phyloP scores from a whole-genome alignment of 2,329 filamentous ascomycete genomes.

The Sphaerostilbella broomeana region DNA sequence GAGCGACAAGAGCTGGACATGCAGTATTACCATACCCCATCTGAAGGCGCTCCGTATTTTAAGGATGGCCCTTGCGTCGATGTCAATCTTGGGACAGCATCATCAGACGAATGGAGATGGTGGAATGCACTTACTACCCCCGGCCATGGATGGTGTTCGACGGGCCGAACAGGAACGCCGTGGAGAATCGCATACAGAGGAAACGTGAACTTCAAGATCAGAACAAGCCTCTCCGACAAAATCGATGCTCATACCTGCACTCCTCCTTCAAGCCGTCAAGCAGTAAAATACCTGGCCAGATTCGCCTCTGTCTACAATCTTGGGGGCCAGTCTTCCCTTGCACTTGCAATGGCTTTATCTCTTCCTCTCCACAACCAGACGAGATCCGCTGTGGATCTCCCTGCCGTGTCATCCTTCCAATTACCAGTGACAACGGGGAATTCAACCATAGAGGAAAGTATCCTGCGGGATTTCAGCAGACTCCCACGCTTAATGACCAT shows the following conservation, averaged over 20 bases:
- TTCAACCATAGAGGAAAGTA: neutral
- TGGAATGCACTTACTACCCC: slow-evolving; percentile 8
- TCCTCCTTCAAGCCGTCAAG: slow-evolving; percentile 1
- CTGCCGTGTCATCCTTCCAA: slow-evolving; percentile 1
- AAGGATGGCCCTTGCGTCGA: neutral
- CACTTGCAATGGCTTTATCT: slow-evolving; percentile 8
- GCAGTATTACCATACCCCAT: neutral
- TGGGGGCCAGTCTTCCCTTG: slow-evolving; percentile 3
- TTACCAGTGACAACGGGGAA: neutral
- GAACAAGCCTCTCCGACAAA: neutral
- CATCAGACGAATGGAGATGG: slow-evolving; percentile 11
- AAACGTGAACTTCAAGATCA: neutral
- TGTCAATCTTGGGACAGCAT: slow-evolving; percentile 6
- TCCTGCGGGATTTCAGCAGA: neutral
- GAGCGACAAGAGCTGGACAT: slow-evolving; percentile 1
- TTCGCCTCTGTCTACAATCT: slow-evolving; percentile 9
- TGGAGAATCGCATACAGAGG: slow-evolving; percentile 1
- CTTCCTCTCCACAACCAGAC: slow-evolving; percentile 9
- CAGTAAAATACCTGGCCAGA: slow-evolving; percentile 10
- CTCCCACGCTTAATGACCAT: slow-evolving; percentile 8
- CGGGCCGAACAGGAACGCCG: neutral
- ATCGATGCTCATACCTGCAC: neutral
- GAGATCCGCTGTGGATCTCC: slow-evolving; percentile 2
- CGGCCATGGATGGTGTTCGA: slow-evolving; percentile 8
- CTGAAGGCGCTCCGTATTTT: neutral